A percentile compares a stretch with the other conserved stretches of the same genome.
Evolutionary conservation across 306 rosid genomes (phyloP).

Genomic region (Urtica urens): DNA sequence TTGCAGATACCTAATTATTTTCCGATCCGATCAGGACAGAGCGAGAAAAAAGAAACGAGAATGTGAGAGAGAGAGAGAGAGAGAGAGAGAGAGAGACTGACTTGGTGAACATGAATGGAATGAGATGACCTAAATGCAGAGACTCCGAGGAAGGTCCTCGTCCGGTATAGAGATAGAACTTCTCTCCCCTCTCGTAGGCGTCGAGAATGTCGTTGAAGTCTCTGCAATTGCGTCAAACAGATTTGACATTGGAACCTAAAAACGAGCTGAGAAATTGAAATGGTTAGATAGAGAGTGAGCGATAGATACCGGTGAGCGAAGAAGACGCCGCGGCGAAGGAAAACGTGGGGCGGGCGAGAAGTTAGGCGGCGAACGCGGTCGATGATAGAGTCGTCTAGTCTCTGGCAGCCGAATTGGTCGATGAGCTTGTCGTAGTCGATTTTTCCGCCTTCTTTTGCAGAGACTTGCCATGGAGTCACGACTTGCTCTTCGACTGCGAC

Average conservation of each 20-base stretch:
- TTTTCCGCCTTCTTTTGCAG: conserved; percentile 61
- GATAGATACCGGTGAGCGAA: conserved; percentile 97
- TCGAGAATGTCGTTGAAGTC: conserved; percentile 69
- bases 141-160: conserved; percentile 94
- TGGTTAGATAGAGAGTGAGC: conserved; percentile 3
- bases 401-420: conserved; percentile 85
- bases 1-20: conserved; percentile 98
- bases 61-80: background rate
- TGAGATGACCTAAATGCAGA: conserved; percentile 80
- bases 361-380: conserved; percentile 62
- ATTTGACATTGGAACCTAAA: background rate
- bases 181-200: conserved; percentile 61
- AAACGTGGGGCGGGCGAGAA: conserved; percentile 56
- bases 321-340: conserved; percentile 91
- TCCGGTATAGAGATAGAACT: conserved; percentile 82
- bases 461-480: conserved; percentile 80
- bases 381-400: conserved; percentile 44
- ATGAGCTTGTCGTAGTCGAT: conserved; percentile 88
- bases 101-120: conserved; percentile 94
- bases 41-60: background rate
- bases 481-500: conserved; percentile 41
- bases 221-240: conserved; percentile 24
- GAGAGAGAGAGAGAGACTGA: conserved; percentile 19
- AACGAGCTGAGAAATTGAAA: background rate
- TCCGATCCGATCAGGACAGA: no score